Conservation (phyloP, 176 grass and related monocot species). For the Aechmea fasciata region DNA sequence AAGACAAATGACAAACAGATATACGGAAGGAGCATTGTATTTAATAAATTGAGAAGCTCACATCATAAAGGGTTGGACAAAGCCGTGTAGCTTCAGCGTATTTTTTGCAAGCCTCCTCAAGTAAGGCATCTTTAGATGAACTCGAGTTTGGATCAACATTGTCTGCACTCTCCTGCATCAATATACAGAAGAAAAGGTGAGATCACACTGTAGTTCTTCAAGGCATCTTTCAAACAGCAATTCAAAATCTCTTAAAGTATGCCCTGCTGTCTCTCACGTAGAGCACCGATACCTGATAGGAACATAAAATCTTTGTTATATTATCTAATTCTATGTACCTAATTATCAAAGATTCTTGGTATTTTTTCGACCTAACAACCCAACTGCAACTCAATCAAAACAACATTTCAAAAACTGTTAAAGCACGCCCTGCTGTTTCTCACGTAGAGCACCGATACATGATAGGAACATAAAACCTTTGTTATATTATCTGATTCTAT, state of each 20-base stretch:
- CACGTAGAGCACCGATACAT: background rate
- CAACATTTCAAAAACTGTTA: too few relatives aligned
- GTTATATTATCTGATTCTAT: background rate
- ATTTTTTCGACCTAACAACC: too few relatives aligned
- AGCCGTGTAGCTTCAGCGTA: slow-evolving; percentile 87
- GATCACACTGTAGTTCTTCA: background rate
- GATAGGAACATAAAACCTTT: background rate
- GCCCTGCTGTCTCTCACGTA: too few relatives aligned
- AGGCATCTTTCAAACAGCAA: background rate
- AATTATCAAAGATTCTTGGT: too few relatives aligned
- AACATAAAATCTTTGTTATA: background rate
- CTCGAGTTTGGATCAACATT: slow-evolving; percentile 78
- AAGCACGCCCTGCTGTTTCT: too few relatives aligned
- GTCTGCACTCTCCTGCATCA: slow-evolving; percentile 89
- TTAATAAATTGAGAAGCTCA: slow-evolving; percentile 29
- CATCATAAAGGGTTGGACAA: slow-evolving; percentile 88
- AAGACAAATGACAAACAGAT: background rate
- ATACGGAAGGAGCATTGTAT: background rate
- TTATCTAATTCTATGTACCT: too few relatives aligned
- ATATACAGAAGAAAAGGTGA: slow-evolving; percentile 18
- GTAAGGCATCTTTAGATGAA: slow-evolving; percentile 86
- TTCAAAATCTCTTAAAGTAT: too few relatives aligned
- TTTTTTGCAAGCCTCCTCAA: slow-evolving; percentile 99
- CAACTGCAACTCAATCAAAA: too few relatives aligned
- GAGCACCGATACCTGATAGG: background rate